Base-by-base conservation (phyloP, 345 rosid genomes). In the Sapria himalayana region DNA sequence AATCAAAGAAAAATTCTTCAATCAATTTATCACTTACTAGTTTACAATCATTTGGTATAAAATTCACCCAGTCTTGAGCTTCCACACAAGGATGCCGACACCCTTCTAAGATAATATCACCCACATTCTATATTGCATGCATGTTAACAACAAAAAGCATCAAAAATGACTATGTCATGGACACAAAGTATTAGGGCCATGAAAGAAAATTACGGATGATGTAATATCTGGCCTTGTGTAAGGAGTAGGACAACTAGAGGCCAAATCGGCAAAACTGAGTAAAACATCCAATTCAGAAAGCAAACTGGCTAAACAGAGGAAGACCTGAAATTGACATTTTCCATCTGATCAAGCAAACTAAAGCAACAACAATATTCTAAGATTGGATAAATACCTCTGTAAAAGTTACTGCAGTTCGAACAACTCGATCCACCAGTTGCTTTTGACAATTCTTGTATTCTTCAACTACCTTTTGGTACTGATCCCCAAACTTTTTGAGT, bases 31-130 rank as follows among this genome's bases (percentile, higher is more conserved):
- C n/a, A 65, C 91, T 69, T 57, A 82, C 98, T 56, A 82, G 95
- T 62, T 57, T 71, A 56, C 93, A 89, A 51, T 89, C 86, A 69
- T 89, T 89, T 44, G 95, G 98, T 70, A 89, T 89, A 60, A 89
- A 82, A 64, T 82, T 89, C 61, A 82, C 93, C 95, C 95, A 89
- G 41, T 89, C 93, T 53, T 89, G 95, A 51, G 98, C 95, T 66
- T 82, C 98, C 50, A 82, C 95, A 46, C 98, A 89, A 22, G 98
- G 98, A 62, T 89, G 98, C 52, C 98, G 63, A 48, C 95, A 70
- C 49, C 91, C 93, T 79, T 70, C 78, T 58, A 89, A 55, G 47
- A 89, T 52, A 44, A 89, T 74, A 50, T 79, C 79, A 29, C 95
- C 95, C 22, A 48, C 71, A 57, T 76, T 86, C 98, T 89, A 47